phyloP scores from a whole-genome alignment of 108 stramenopile species.

The Aurantiochytrium sp. region DNA sequence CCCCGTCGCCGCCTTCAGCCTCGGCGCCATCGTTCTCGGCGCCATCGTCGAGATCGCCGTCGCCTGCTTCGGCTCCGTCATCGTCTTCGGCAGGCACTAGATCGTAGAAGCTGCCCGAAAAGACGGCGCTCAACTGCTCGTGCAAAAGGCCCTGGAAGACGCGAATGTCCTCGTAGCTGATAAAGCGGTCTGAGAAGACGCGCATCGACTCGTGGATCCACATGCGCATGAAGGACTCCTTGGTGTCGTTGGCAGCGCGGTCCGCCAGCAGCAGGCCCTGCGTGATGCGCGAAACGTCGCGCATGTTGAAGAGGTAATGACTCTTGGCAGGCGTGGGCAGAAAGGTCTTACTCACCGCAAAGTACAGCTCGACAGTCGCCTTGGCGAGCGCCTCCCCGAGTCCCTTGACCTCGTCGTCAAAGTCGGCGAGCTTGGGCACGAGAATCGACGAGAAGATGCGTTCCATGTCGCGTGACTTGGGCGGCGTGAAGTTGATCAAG shows the following conservation, averaged over 20 bases:
- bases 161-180: constrained; percentile 42
- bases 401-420: constrained; percentile 60
- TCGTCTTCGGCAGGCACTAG: constrained; percentile 33
- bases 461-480: constrained; percentile 51
- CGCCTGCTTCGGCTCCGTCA: neutral
- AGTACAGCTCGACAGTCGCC: constrained; percentile 54
- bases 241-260: constrained; percentile 34
- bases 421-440: constrained; percentile 46
- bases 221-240: constrained; percentile 48
- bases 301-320: constrained; percentile 64
- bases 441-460: constrained; percentile 62
- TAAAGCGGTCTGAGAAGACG: constrained; percentile 60
- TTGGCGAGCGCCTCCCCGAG: constrained; percentile 40
- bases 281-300: constrained; percentile 60
- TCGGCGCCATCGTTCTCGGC: neutral
- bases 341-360: constrained; percentile 47
- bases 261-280: constrained; percentile 55
- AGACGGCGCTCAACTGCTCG: constrained; percentile 40
- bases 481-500: constrained; percentile 53
- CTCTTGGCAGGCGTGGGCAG: constrained; percentile 58
- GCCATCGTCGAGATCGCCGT: neutral
- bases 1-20: neutral
- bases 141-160: constrained; percentile 44
- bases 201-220: constrained; percentile 65
- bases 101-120: constrained; percentile 36